Percentiles rank a stretch among this genome's conserved stretches.
phyloP scores from a whole-genome alignment of 139 green algal species.

The Chlamydomonas eustigma region DNA sequence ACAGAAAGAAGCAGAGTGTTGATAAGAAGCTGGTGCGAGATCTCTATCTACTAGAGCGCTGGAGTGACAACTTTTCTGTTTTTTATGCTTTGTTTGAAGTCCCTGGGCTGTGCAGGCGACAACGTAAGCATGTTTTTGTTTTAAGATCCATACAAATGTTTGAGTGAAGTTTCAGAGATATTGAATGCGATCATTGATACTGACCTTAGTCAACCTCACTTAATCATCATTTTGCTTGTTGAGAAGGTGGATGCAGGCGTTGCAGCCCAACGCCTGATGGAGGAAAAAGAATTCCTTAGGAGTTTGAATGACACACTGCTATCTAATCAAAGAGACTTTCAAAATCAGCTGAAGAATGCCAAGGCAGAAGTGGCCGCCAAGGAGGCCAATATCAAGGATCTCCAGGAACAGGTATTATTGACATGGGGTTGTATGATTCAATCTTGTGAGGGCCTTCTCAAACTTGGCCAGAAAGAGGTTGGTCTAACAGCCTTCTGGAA shows the following conservation, averaged over 20 bases:
- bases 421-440: not conserved
- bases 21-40: constrained; percentile 55
- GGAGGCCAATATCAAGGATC: constrained; percentile 41
- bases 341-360: constrained; percentile 23
- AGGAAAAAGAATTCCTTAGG: constrained; percentile 73
- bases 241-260: constrained; percentile 40
- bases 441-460: not conserved
- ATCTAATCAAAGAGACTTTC: constrained; percentile 54
- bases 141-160: not conserved
- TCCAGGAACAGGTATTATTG: constrained; percentile 53
- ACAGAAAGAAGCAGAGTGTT: constrained; percentile 36
- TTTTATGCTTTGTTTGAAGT: too few species aligned
- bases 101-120: too few species aligned
- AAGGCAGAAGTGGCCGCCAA: constrained; percentile 38
- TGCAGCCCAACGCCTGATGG: constrained; percentile 25
- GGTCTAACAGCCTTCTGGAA: too few species aligned
- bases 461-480: not conserved
- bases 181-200: too few species aligned
- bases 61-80: not conserved
- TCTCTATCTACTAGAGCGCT: too few species aligned
- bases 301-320: constrained; percentile 68
- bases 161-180: too few species aligned
- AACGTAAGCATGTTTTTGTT: not conserved
- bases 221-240: not conserved
- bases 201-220: too few species aligned